Conservation (phyloP, 2,329 filamentous ascomycete genomes). For the Fusarium staphyleae region DNA sequence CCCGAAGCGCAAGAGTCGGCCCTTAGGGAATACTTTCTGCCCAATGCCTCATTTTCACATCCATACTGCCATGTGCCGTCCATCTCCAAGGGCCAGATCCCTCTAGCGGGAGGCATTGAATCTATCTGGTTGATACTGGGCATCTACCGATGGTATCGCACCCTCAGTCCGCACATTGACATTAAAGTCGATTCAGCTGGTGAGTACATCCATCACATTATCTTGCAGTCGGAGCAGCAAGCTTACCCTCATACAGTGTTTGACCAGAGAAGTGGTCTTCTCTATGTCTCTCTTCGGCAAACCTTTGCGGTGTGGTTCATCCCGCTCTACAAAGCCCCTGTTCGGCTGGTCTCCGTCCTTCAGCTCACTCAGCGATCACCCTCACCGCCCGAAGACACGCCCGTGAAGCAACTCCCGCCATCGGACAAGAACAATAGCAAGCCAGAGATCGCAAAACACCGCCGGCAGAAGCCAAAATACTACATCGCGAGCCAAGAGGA, state of each 20-base stretch:
- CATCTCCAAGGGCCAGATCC: conserved; percentile 53
- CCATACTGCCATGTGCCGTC: conserved; percentile 76
- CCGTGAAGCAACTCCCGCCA: neutral
- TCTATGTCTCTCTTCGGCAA: conserved; percentile 79
- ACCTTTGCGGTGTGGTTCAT: conserved; percentile 79
- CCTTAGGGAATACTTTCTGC: conserved; percentile 76
- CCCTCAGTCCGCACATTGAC: conserved; percentile 77
- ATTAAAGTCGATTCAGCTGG: conserved; percentile 68
- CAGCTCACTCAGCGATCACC: conserved; percentile 59
- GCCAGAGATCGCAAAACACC: conserved; percentile 20
- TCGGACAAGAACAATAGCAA: conserved; percentile 18
- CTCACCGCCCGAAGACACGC: conserved; percentile 33
- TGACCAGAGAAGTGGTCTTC: conserved; percentile 68
- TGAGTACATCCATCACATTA: conserved; percentile 38
- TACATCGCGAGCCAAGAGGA: conserved; percentile 82
- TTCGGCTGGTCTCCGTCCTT: conserved; percentile 73
- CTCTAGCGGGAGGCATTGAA: conserved; percentile 54
- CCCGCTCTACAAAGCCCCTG: conserved; percentile 74
- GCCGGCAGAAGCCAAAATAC: conserved; percentile 55
- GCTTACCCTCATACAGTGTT: conserved; percentile 58
- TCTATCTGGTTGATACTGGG: conserved; percentile 71
- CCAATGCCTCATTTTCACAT: conserved; percentile 76
- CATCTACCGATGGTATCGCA: conserved; percentile 86
- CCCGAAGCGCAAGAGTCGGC: conserved; percentile 70
- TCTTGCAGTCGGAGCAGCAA: neutral